Evolutionary conservation across 768 basidiomycete genomes (phyloP), one percentile per base, ranked within the genome.

Genomic region (Boletus sp.): DNA sequence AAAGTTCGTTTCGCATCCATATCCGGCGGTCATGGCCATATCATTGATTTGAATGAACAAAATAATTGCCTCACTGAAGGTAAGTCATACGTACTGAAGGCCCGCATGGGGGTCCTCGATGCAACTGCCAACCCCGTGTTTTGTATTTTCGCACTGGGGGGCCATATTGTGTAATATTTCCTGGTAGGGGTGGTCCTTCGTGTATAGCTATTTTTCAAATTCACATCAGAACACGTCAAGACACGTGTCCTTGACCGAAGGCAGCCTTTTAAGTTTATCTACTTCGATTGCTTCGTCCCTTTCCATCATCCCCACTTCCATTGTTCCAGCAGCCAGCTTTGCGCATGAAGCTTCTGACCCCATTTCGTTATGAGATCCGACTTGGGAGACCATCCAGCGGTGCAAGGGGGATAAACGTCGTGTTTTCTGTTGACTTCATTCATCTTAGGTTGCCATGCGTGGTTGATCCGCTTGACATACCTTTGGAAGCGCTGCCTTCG

Each of bases 301-400:
- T 33, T 48, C 25, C 13, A 25, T 37, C 17, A 10, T 19, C 10
- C 0, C 35, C 3, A 23, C 51, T 50, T 62, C 60, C 41, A 62
- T 48, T 62, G 1, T 27, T 25, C 19, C 0, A 9, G 25, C 25
- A 25, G 25, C 25, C 25, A 25, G n/a, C 30, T 13, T 32, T 13
- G 1, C 14, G 29, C 7, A 6, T 50, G 27, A 35, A 8, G 23
- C 46, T 39, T 40, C 42, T 37, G 5, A 0, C 6, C 42, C 44
- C 2, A 15, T 19, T 11, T 29, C 8, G 4, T 27, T 7, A 1
- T 11, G 6, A 15, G 17, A 15, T 41, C 25, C 7, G 2, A 35
- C 11, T 6, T 25, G 10, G 29, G 21, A n/a, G 19, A 27, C 5
- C 9, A 25, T 10, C 13, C 21, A 9, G 17, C 15, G 14, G 14